Base-by-base conservation (phyloP, 345 rosid species). In the Gynandropsis gynandra region DNA sequence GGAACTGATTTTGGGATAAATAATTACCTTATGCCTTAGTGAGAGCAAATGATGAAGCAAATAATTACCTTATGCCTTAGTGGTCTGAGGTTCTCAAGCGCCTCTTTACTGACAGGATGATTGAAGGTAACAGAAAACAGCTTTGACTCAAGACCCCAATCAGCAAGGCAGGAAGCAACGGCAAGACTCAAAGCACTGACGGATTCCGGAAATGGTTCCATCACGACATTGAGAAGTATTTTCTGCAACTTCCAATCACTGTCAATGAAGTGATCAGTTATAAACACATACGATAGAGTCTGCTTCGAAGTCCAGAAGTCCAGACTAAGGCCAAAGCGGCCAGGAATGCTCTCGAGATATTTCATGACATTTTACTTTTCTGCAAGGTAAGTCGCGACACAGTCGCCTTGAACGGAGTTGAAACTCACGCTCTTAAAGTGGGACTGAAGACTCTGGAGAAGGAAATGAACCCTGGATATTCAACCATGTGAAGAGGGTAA, bases 401-500 rank as follows among this genome's bases (percentile, higher is more conserved):
- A 89, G 66, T 89, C 97, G 55, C 95, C 95, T 74, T 83, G 97
- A 39, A 81, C 80, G 8, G 75, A 76, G 63, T 78, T 79, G 69
- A 89, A 89, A 61, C 74, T 81, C 35, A 83, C 71, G 60, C 54
- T 59, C 49, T 73, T 81, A 35, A 89, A 89, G 14, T 73, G 68
- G 11, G 97, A 93, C 58, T 85, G 93, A 72, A 89, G 85, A 62
- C 69, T 85, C 67, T 77, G 76, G 13, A 81, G 82, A 89, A 89
- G 48, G 80, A 70, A 9, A 79, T 45, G 47, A 89, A 89, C 18
- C 89, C 87, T 19, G 79, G 71, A 69, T 89, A 85, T 58, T 89
- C 95, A 43, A 85, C 93, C 82, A 89, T 89, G 74, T 89, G 95
- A 46, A 89, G 89, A 19, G 89, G 89, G 57, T 81, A 85, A 44